A percentile compares a stretch with the other conserved stretches of the same genome.
phyloP scores from a whole-genome alignment of 495 filamentous ascomycete species.

The Daldinia childiae region DNA sequence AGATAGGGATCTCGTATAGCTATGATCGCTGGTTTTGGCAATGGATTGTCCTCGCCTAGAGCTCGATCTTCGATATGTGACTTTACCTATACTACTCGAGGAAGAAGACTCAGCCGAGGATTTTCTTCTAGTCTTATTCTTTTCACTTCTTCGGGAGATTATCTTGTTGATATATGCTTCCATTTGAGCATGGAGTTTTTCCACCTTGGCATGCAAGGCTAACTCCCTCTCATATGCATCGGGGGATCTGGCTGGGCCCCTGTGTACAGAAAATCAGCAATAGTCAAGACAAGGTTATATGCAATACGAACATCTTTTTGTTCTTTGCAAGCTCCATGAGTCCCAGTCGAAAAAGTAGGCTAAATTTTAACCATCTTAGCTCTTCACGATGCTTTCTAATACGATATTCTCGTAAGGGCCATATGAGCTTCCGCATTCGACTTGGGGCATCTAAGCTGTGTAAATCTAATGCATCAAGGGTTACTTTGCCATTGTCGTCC shows the following conservation, averaged over 20 bases:
- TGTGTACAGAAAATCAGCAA: not conserved
- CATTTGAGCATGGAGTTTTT: slow-evolving; percentile 9
- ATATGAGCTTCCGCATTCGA: slow-evolving; percentile 20
- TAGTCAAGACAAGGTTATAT: not conserved
- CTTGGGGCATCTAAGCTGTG: slow-evolving; percentile 9
- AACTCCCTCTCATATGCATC: slow-evolving; percentile 13
- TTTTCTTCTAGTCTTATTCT: not conserved
- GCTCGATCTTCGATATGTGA: too few relatives aligned
- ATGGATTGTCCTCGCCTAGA: too few relatives aligned
- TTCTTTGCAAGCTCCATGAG: slow-evolving; percentile 32
- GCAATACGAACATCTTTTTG: slow-evolving; percentile 15
- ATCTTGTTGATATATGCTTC: slow-evolving; percentile 3
- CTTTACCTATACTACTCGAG: not conserved
- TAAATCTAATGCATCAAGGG: slow-evolving; percentile 8
- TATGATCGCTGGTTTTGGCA: too few relatives aligned
- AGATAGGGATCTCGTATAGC: too few relatives aligned
- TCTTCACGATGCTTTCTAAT: slow-evolving; percentile 30
- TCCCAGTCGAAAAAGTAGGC: slow-evolving; percentile 22
- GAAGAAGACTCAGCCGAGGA: not conserved
- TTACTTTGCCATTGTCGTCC: slow-evolving; percentile 18
- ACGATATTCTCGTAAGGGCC: slow-evolving; percentile 28
- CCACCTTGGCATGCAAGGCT: slow-evolving; percentile 2
- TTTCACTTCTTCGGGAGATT: not conserved
- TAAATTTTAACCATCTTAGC: slow-evolving; percentile 33
- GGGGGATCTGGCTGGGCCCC: slow-evolving; percentile 9